A percentile compares a stretch with the other conserved stretches of the same genome.
Conservation (phyloP, 2,329 filamentous ascomycete genomes). For the Fusarium compactum region DNA sequence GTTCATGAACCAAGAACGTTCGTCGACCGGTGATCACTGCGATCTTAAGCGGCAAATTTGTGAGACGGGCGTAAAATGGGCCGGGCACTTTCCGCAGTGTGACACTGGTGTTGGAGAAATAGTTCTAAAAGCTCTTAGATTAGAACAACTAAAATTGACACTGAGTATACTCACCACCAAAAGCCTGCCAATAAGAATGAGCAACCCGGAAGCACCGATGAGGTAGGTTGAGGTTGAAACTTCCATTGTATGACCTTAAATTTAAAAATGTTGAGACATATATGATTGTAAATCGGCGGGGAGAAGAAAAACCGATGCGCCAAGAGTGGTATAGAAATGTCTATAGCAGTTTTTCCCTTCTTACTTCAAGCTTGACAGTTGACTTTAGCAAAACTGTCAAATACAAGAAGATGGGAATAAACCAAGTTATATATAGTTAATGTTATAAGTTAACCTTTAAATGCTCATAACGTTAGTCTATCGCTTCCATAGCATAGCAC, state of each 20-base stretch:
- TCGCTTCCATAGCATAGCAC: too few species aligned
- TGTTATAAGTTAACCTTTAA: background rate
- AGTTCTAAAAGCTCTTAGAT: background rate
- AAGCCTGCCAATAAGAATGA: background rate
- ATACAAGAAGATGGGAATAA: background rate
- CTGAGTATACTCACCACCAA: background rate
- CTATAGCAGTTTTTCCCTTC: background rate
- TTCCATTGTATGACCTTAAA: background rate
- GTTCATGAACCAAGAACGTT: background rate
- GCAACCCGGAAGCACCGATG: background rate
- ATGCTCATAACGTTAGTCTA: too few species aligned
- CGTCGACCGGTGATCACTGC: background rate
- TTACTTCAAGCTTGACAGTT: too few species aligned
- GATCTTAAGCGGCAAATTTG: background rate
- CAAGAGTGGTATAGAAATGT: background rate
- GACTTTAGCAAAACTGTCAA: background rate
- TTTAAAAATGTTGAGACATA: background rate
- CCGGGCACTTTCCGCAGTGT: background rate
- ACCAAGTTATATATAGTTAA: background rate
- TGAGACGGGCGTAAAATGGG: background rate
- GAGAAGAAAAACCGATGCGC: accelerated
- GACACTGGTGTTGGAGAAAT: background rate
- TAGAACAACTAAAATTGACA: background rate
- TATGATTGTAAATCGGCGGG: background rate
- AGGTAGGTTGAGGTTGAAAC: background rate